Percentiles rank a stretch among this genome's conserved stretches.
Evolutionary conservation across 192 early-diverging fungal species (phyloP).

Genomic region (Dimargaris verticillata): DNA sequence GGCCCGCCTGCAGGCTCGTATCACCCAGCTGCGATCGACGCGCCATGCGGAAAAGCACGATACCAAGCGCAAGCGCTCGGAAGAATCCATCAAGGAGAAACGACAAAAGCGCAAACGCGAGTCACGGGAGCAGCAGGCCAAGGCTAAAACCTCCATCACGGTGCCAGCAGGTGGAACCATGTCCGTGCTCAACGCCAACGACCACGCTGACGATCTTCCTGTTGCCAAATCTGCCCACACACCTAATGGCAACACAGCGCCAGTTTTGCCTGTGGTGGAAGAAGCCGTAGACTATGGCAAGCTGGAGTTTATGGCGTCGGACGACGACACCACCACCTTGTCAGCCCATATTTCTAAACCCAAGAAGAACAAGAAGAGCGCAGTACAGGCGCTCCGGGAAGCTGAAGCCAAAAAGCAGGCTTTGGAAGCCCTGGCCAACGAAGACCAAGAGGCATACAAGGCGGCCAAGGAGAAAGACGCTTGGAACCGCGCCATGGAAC

Average conservation of each 20-base stretch:
- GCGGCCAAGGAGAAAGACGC: slow-evolving; percentile 62
- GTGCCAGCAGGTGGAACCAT: neutral
- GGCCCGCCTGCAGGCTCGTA: neutral
- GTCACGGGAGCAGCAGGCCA: neutral
- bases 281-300: neutral
- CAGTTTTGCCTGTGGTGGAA: neutral
- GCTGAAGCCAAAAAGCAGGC: slow-evolving; percentile 61
- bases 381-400: slow-evolving; percentile 39
- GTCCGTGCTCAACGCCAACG: neutral
- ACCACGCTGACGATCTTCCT: neutral
- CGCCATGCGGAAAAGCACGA: neutral
- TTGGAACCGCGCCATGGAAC: slow-evolving; percentile 65
- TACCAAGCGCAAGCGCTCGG: neutral
- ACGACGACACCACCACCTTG: neutral
- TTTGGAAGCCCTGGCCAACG: slow-evolving; percentile 44
- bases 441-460: slow-evolving; percentile 35
- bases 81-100: neutral
- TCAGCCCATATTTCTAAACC: slow-evolving; percentile 14
- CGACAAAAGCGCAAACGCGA: neutral
- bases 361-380: slow-evolving; percentile 24
- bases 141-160: neutral
- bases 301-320: neutral
- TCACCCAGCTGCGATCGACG: neutral
- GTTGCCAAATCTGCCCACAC: neutral
- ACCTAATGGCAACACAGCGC: neutral